Percentiles rank a stretch among this genome's conserved stretches.
Evolutionary conservation across 1,284 basidiomycete species (phyloP).

Genomic region (Anthracocystis setariae): DNA sequence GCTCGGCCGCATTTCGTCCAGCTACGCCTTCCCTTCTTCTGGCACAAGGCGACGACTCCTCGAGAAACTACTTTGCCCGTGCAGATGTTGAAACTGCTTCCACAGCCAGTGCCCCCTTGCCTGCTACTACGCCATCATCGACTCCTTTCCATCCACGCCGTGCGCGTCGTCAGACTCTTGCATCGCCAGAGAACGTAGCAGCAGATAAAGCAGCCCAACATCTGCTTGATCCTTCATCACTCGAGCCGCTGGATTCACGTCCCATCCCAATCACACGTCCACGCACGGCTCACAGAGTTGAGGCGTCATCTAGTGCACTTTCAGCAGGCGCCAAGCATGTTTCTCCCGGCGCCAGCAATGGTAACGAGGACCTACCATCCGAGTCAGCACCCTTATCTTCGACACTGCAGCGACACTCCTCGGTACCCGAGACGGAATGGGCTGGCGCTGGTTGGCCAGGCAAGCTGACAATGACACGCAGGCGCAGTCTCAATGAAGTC

Average conservation of each 20-base stretch:
- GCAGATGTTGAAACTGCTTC: conserved; percentile 6
- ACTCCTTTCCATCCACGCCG: conserved; percentile 3
- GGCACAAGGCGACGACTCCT: conserved; percentile 11
- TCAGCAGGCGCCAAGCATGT: conserved; percentile 3
- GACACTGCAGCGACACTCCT: conserved; percentile 46
- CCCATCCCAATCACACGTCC: conserved; percentile 40
- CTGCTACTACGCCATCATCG: not conserved
- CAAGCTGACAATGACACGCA: conserved; percentile 29
- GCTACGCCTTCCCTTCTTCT: conserved; percentile 41
- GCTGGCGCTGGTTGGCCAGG: conserved; percentile 33
- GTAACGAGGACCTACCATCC: not conserved
- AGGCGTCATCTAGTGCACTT: conserved; percentile 4
- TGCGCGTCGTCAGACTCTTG: conserved; percentile 36
- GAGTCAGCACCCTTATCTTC: conserved; percentile 8
- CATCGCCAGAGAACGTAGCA: conserved; percentile 39
- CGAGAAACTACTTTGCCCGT: conserved; percentile 15
- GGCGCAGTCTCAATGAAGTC: conserved; percentile 35
- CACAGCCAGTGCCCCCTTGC: conserved; percentile 19
- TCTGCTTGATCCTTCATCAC: conserved; percentile 24
- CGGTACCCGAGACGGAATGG: conserved; percentile 43
- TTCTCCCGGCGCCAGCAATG: not conserved
- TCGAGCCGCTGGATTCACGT: conserved; percentile 40
- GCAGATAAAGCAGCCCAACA: conserved; percentile 21
- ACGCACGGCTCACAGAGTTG: conserved; percentile 2
- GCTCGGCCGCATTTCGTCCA: conserved; percentile 15